Evolutionary conservation across 495 filamentous ascomycete genomes (phyloP), one percentile per base, ranked within the genome.

Genomic region (Entonaema liquescens): DNA sequence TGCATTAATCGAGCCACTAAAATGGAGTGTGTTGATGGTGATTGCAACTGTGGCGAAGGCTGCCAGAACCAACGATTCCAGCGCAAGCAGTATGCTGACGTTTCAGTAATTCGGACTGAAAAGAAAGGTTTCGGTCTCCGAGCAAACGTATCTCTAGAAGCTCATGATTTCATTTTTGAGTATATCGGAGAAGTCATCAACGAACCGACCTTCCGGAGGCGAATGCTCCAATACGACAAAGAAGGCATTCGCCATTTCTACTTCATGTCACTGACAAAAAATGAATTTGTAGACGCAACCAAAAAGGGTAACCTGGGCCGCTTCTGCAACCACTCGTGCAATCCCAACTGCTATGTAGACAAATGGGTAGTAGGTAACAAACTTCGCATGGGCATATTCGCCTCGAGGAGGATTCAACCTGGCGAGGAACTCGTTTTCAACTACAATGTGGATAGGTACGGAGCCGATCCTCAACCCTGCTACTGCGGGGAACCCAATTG

Each of bases 321-420:
- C 21, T 99, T 99, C 76, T 98, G 96, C 85, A 99, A 99, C 77
- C 95, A 99, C 72, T 98, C 96, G 23, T 99, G 95, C 86, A 97
- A 95, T 76, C 95, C 95, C 0, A 99, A 99, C 74, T 98, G 95
- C 81, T 98, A 95, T 80, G 95, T 98, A 68, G 95, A 99, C 83
- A 99, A 99, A 79, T 99, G 95, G 95, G 93, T 99, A 54, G 94
- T 98, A 36, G 94, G 94, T n/a, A 92, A 96, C 74, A 98, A 97
- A 82, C 81, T 98, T 77, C 95, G 95, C 74, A 98, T 99, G 95
- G 95, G 95, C 67, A 98, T 99, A 70, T 99, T 99, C 82, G 93
- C 95, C 72, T 88, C 91, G 82, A 93, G 94, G 66, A 84, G 87
- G 74, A 92, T 99, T 72, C 88, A 89, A 72, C 89, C 91, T 1